Conservation (phyloP, 345 rosid genomes). For the Eucalyptus viminalis region DNA sequence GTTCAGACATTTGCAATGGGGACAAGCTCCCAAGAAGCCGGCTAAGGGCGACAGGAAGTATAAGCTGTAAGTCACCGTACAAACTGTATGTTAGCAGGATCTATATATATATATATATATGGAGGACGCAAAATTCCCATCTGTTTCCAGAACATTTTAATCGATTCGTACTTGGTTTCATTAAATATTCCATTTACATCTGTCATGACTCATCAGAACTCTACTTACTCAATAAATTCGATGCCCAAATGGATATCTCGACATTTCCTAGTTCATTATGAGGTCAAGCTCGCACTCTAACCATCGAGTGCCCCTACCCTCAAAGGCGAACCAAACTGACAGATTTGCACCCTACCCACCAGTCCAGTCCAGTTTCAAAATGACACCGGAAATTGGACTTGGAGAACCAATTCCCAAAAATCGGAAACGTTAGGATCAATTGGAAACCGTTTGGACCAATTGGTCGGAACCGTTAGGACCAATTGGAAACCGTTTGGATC, state of each 20-base stretch:
- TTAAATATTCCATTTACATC: background rate
- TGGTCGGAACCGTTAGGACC: fast-evolving
- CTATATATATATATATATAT: background rate
- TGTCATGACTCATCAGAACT: background rate
- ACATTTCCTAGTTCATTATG: background rate
- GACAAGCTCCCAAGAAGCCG: background rate
- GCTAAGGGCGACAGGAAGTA: background rate
- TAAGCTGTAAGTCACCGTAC: background rate
- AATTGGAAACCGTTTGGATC: too few species aligned
- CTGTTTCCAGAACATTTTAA: too few species aligned
- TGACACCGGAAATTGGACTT: too few species aligned
- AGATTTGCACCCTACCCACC: background rate
- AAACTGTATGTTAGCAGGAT: background rate
- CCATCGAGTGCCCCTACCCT: background rate
- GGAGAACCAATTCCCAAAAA: too few species aligned
- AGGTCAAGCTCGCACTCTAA: background rate
- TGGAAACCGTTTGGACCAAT: too few species aligned
- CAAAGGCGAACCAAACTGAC: background rate
- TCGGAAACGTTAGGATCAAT: fast-evolving
- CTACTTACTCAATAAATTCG: background rate
- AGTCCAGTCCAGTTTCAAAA: too few species aligned
- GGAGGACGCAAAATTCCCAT: background rate
- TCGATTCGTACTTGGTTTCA: too few species aligned
- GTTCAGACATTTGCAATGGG: background rate
- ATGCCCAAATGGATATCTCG: background rate